Base-by-base conservation (phyloP, 1,284 basidiomycete species). In the Cutaneotrichosporon curvatum region DNA sequence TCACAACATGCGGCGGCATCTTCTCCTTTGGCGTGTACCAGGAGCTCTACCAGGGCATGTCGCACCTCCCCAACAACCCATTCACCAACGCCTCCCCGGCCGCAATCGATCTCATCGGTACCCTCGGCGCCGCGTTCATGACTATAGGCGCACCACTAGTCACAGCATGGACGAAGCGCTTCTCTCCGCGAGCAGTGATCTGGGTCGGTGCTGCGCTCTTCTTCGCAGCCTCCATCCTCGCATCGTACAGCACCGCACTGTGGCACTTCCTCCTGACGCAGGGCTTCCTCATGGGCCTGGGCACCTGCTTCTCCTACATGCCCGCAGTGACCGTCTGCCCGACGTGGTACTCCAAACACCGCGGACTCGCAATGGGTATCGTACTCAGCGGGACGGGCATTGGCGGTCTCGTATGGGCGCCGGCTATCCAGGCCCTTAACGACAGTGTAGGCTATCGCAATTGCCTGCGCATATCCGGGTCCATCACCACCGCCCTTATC, bases 21-120 rank as follows among this genome's bases (percentile, higher is more conserved):
- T 63, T 63, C 50, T 50, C 60, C 22, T 63, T 60, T 33, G 61
- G 61, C 19, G 57, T 61, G n/a, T 63, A 57, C 40, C 61, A 63
- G 43, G 61, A 60, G n/a, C 53, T 61, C 34, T 63, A 63, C 48
- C 56, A 61, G 43, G 16, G 37, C 23, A 53, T 60, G 48, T 39
- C 56, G 1, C 31, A 33, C 20, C 21, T 57, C 39, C 51, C 46
- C 6, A 28, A 48, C 36, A 61, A 35, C 4, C 61, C 61, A 1
- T 63, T 63, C 47, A 58, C 48, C 1, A 56, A 56, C 11, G 57
- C 51, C 3, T 44, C 52, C 0, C 50, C 58, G 4, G 60, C 57
- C 5, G 40, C 21, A 0, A 61, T 63, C 43, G 61, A 60, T 42
- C 46, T 63, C 7, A 62, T 63, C 30, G 61, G 61, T n/a, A 63